phyloP scores from a whole-genome alignment of 2,329 filamentous ascomycete species.

The Phymatotrichopsis omnivora region DNA sequence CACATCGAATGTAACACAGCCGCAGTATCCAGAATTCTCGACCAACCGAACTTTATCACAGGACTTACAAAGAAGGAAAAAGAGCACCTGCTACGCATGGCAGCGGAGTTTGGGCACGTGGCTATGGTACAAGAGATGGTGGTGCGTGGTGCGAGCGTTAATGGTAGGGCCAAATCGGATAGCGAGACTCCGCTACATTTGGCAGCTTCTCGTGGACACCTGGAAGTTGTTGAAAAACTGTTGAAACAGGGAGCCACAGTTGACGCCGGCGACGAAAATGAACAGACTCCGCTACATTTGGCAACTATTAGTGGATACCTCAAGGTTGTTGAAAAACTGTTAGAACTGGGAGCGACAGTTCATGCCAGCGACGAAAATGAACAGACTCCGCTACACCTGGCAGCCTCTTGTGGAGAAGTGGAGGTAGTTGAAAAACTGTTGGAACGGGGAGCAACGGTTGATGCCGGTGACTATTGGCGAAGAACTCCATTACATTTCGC shows the following conservation, averaged over 20 bases:
- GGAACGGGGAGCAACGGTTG: slow-evolving; percentile 2
- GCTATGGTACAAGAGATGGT: not conserved
- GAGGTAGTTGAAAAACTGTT: slow-evolving; percentile 9
- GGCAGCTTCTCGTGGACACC: slow-evolving; percentile 18
- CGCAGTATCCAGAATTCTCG: too few relatives aligned
- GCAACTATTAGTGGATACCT: slow-evolving; percentile 18
- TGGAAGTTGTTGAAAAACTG: slow-evolving; percentile 8
- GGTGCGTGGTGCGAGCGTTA: not conserved
- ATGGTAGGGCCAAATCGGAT: too few relatives aligned
- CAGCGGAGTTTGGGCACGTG: too few relatives aligned
- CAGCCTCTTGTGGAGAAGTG: slow-evolving; percentile 8
- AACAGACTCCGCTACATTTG: slow-evolving; percentile 20
- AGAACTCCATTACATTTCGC: slow-evolving; percentile 11
- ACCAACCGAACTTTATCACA: too few relatives aligned
- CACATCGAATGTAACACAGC: too few relatives aligned
- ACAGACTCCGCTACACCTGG: slow-evolving; percentile 12
- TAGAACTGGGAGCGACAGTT: slow-evolving; percentile 20
- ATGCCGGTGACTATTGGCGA: slow-evolving; percentile 1
- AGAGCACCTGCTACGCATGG: too few relatives aligned
- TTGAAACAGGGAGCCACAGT: slow-evolving; percentile 10
- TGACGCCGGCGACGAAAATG: slow-evolving; percentile 6
- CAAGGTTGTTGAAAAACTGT: slow-evolving; percentile 14
- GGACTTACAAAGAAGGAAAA: too few relatives aligned
- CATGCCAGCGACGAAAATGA: slow-evolving; percentile 1
- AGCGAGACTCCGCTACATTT: slow-evolving; percentile 13